Evolutionary conservation across 805 yeast genomes (phyloP).

Genomic region (Kluyveromyces starmeri): DNA sequence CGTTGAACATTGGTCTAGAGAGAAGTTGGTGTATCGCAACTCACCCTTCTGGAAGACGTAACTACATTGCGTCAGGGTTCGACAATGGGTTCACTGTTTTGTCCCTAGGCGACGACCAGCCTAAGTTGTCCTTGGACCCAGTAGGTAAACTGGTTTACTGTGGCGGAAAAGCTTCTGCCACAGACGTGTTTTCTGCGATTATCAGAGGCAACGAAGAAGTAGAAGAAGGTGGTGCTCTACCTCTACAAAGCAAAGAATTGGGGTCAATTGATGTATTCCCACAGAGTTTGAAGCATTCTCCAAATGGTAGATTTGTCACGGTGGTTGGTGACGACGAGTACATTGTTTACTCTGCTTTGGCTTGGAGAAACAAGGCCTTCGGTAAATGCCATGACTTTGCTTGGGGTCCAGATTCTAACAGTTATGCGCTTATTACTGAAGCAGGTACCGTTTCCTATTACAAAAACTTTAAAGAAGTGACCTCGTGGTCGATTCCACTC

Average conservation of each 20-base stretch:
- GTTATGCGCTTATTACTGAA: slow-evolving; percentile 75
- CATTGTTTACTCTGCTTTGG: slow-evolving; percentile 89
- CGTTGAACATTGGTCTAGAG: slow-evolving; percentile 84
- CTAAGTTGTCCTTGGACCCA: slow-evolving; percentile 86
- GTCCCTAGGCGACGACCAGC: slow-evolving; percentile 89
- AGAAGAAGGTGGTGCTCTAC: slow-evolving; percentile 73
- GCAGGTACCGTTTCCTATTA: slow-evolving; percentile 56
- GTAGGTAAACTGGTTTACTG: slow-evolving; percentile 89
- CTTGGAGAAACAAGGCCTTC: slow-evolving; percentile 94
- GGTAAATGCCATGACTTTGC: slow-evolving; percentile 87
- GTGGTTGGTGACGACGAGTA: slow-evolving; percentile 98
- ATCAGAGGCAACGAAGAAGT: slow-evolving; percentile 60
- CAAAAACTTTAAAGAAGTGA: slow-evolving; percentile 78
- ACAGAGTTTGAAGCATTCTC: slow-evolving; percentile 78
- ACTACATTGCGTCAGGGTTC: slow-evolving; percentile 82
- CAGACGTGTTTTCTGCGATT: slow-evolving; percentile 74
- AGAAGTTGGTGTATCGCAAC: slow-evolving; percentile 93
- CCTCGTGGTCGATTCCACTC: slow-evolving; percentile 53
- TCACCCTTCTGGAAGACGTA: slow-evolving; percentile 54
- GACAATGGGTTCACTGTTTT: slow-evolving; percentile 90
- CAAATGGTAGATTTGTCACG: slow-evolving; percentile 94
- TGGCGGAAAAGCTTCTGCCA: slow-evolving; percentile 43
- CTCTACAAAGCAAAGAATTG: slow-evolving; percentile 76
- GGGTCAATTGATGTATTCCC: slow-evolving; percentile 96
- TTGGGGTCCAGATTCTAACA: slow-evolving; percentile 89